Evolutionary conservation across 441 rosid species (phyloP).

Genomic region (Breynia disticha): DNA sequence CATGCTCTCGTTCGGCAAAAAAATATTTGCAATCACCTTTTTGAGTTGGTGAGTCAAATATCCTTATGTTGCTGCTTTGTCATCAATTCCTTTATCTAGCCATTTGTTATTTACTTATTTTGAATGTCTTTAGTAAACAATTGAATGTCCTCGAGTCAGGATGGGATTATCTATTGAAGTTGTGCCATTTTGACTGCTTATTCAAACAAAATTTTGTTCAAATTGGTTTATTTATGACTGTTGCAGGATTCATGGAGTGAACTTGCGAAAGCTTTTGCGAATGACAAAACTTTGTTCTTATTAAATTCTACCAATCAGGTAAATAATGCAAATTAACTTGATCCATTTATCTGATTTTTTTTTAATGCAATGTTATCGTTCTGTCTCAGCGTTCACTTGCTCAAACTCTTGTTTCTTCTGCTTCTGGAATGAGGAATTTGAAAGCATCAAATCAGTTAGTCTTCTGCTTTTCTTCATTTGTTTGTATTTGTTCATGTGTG

Average conservation of each 20-base stretch:
- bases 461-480: conserved; percentile 7
- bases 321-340: conserved; percentile 17
- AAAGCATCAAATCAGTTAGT: conserved; percentile 90
- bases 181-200: background rate
- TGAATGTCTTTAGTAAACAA: background rate
- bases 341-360: conserved; percentile 3
- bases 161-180: background rate
- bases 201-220: conserved; percentile 7
- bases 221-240: conserved; percentile 14
- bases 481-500: background rate
- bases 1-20: conserved; percentile 77
- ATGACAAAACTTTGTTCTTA: conserved; percentile 59
- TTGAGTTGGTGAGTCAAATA: conserved; percentile 57
- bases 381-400: conserved; percentile 76
- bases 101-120: background rate
- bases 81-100: background rate
- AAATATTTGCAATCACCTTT: conserved; percentile 67
- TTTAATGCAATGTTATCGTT: conserved; percentile 14
- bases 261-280: conserved; percentile 83
- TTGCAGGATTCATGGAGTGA: conserved; percentile 85
- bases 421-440: conserved; percentile 67
- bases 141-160: background rate
- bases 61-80: background rate
- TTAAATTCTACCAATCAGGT: conserved; percentile 84
- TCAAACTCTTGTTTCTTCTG: conserved; percentile 87